phyloP scores from a whole-genome alignment of 2,329 filamentous ascomycete genomes.

The Oidium heveae region DNA sequence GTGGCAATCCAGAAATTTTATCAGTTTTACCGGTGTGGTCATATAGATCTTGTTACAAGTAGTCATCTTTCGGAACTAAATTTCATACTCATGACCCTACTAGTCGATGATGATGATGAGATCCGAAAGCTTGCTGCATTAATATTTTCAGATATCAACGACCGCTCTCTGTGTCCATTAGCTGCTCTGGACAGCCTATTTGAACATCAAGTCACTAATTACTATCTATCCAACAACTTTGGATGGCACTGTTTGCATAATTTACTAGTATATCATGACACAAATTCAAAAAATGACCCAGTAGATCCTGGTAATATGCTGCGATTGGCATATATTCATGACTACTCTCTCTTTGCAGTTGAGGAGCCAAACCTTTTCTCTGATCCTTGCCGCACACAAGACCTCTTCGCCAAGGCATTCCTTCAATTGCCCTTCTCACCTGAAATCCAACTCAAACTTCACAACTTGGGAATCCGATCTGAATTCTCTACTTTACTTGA shows the following conservation, averaged over 20 bases:
- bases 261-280: neutral
- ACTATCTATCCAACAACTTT: neutral
- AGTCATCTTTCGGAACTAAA: neutral
- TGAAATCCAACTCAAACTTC: neutral
- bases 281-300: neutral
- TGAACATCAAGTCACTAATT: neutral
- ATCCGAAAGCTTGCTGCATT: neutral
- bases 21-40: neutral
- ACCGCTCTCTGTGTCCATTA: neutral
- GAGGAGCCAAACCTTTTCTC: constrained; percentile 1
- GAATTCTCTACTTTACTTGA: neutral
- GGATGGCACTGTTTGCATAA: neutral
- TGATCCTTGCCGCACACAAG: neutral
- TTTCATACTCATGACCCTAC: neutral
- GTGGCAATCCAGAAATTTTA: neutral
- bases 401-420: neutral
- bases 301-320: neutral
- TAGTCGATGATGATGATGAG: constrained; percentile 1
- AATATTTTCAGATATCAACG: neutral
- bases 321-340: neutral
- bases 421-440: neutral
- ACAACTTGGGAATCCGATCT: neutral
- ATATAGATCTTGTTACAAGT: neutral
- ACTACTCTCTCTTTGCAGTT: constrained; percentile 1
- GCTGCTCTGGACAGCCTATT: neutral